Evolutionary conservation across 192 early-diverging fungal genomes (phyloP), one percentile per base, ranked within the genome.

Genomic region (Backusella psychrophila): DNA sequence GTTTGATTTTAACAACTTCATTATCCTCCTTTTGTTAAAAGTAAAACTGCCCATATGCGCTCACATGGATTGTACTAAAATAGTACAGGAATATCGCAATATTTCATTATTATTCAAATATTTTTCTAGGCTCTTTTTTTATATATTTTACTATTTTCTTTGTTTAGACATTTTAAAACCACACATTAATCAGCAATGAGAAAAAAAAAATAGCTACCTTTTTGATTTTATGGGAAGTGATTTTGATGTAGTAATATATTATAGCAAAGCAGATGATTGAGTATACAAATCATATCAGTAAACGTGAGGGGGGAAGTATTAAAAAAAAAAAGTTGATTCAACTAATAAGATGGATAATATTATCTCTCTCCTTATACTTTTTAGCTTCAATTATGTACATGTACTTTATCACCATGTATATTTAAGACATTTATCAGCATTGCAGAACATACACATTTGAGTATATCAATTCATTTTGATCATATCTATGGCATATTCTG

Each of bases 1-100:
- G 11, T 23, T 29, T 29, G 26, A 63, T 3, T 29, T 33, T 8
- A 12, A 63, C n/a, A 63, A 8, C 23, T 29, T 12, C 26, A 4
- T 63, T 14, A 26, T 14, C 23, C 9, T 63, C 19, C 38, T 11
- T 8, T 23, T 56, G n/a, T 63, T 26, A 63, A 63, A 29, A 63
- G 21, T 29, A 63, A 63, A 63, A 29, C 56, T 29, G 2, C 26
- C 21, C 56, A 63, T 56, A 56, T 63, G 56, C 56, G 29, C 23
- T 63, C 56, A 63, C 56, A 63, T 63, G 56, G 11, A 63, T 63
- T 29, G 56, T 63, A 63, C 56, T n/a, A 63, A 63, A 63, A 63
- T 63, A 63, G 56, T 12, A 12, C 21, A 63, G 0, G 56, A 1
- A 49, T 19, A 49, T 21, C 19, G 46, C 46, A 49, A 49, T 49